phyloP scores from a whole-genome alignment of 169 alveolate genomes.

The Eimeria sp. region DNA sequence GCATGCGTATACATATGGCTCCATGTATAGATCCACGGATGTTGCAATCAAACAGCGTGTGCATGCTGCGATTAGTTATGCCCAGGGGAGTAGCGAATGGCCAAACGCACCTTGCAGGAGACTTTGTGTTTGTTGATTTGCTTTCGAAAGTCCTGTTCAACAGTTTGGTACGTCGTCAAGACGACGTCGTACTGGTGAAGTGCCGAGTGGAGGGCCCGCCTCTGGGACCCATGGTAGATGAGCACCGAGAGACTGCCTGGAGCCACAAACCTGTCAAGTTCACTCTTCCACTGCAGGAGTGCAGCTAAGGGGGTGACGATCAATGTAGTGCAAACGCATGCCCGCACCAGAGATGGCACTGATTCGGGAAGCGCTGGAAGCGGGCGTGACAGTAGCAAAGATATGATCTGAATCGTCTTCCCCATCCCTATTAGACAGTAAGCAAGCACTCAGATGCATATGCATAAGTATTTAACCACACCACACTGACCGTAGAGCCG shows the following conservation, averaged over 20 bases:
- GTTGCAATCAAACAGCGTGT: background rate
- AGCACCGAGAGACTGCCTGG: slow-evolving; percentile 85
- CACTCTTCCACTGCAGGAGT: slow-evolving; percentile 89
- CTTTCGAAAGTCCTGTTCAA: slow-evolving; percentile 89
- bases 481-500: background rate
- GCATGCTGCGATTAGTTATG: background rate
- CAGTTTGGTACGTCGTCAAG: slow-evolving; percentile 90
- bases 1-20: background rate
- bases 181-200: slow-evolving; percentile 91
- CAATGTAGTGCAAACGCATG: slow-evolving; percentile 87
- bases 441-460: background rate
- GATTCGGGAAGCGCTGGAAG: slow-evolving; percentile 73
- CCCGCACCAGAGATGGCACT: slow-evolving; percentile 54
- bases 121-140: slow-evolving; percentile 84
- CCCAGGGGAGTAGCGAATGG: background rate
- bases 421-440: slow-evolving; percentile 85
- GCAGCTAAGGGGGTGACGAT: slow-evolving; percentile 91
- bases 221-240: slow-evolving; percentile 87
- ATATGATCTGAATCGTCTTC: slow-evolving; percentile 89
- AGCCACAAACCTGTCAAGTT: slow-evolving; percentile 86
- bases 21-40: background rate
- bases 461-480: background rate
- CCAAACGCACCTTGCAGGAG: slow-evolving; percentile 80
- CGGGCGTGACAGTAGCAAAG: slow-evolving; percentile 85
- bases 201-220: slow-evolving; percentile 87